Evolutionary conservation across 768 basidiomycete species (phyloP).

Genomic region (Tricholoma sp.): DNA sequence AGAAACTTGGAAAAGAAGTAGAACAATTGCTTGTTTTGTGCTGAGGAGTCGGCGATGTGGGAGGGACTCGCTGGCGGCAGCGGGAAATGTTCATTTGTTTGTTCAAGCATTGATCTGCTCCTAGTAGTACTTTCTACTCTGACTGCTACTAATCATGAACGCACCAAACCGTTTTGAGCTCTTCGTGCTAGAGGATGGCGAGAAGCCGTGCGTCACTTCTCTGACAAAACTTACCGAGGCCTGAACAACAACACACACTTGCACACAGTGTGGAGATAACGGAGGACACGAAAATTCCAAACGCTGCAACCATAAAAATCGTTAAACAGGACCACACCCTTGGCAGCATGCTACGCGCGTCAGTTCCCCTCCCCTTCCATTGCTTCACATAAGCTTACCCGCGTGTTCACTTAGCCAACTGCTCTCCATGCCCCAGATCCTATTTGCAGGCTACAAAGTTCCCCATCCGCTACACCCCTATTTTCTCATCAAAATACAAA

Average conservation of each 20-base stretch:
- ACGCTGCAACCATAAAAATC: slow-evolving; percentile 92
- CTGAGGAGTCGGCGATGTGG: too few relatives aligned
- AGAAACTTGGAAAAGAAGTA: too few relatives aligned
- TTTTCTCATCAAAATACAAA: slow-evolving; percentile 94
- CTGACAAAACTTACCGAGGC: background rate
- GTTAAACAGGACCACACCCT: slow-evolving; percentile 97
- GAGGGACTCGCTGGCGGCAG: too few relatives aligned
- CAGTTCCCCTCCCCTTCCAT: slow-evolving; percentile 25
- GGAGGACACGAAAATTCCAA: slow-evolving; percentile 97
- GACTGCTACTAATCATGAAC: slow-evolving; percentile 55
- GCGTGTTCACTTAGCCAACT: slow-evolving; percentile 60
- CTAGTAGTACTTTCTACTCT: too few relatives aligned
- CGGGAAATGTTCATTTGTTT: too few relatives aligned
- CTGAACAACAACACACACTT: slow-evolving; percentile 2
- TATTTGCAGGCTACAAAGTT: slow-evolving; percentile 97
- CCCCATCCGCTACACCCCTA: slow-evolving; percentile 94
- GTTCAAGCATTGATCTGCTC: too few relatives aligned
- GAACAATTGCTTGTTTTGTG: too few relatives aligned
- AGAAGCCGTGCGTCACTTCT: slow-evolving; percentile 73
- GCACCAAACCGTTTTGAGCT: slow-evolving; percentile 91
- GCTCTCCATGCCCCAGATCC: slow-evolving; percentile 77
- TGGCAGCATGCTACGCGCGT: slow-evolving; percentile 96
- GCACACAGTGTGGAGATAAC: slow-evolving; percentile 72
- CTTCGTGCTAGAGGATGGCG: slow-evolving; percentile 89
- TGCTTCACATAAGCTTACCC: background rate